These are phyloP conservation scores for Cystobasidium tubakii DNA, from an alignment of 768 basidiomycete genomes.

Conservation along the genomic window DNA sequence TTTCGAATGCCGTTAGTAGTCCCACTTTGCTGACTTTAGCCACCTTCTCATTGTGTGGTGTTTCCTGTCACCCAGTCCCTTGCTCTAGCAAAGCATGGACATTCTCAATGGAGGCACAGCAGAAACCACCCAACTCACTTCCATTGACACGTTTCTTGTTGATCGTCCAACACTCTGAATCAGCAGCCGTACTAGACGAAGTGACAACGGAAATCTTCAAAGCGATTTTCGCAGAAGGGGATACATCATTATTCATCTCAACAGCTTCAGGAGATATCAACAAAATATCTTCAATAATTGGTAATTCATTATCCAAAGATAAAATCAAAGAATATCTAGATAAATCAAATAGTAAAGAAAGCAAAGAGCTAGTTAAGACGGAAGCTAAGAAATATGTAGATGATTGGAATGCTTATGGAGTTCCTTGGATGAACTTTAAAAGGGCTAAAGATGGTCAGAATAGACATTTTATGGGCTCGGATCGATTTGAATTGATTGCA, in stretches of 20 bases:
- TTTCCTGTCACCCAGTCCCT: neutral
- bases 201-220: slow-evolving; percentile 15
- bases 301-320: neutral
- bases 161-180: neutral
- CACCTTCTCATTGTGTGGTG: neutral
- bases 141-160: slow-evolving; percentile 21
- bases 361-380: slow-evolving; percentile 1
- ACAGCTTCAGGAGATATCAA: neutral
- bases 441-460: neutral
- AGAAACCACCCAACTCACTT: slow-evolving; percentile 32
- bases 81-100: slow-evolving; percentile 27
- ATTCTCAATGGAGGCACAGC: slow-evolving; percentile 5
- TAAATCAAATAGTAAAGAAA: slow-evolving; percentile 15
- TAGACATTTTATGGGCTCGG: slow-evolving; percentile 23
- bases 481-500: slow-evolving; percentile 30
- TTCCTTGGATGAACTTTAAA: slow-evolving; percentile 16
- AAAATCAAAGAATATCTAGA: slow-evolving; percentile 17
- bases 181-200: neutral
- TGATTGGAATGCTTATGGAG: slow-evolving; percentile 24
- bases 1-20: too few species aligned
- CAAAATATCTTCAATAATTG: neutral
- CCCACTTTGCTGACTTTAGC: too few species aligned
- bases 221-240: slow-evolving; percentile 14
- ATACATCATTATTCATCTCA: neutral
- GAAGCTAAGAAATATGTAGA: slow-evolving; percentile 16